phyloP scores from a whole-genome alignment of 1,139 yeast species.

The Taphrina communis region DNA sequence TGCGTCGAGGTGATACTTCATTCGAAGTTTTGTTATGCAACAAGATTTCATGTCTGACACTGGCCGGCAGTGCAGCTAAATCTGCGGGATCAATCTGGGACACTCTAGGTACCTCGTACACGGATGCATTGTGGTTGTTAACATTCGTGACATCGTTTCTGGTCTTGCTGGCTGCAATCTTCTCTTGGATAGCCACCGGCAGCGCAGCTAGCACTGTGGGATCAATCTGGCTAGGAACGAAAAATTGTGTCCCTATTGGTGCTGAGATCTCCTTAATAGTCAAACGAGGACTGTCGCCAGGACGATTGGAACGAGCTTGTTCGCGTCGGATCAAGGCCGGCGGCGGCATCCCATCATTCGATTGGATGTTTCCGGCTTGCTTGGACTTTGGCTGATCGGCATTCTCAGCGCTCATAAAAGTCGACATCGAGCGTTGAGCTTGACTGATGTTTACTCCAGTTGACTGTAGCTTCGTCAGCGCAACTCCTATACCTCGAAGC shows the following conservation, averaged over 20 bases:
- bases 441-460: neutral
- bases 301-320: neutral
- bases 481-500: constrained; percentile 78
- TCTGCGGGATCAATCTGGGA: constrained; percentile 50
- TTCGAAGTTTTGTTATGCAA: neutral
- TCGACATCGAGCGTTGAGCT: constrained; percentile 25
- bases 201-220: constrained; percentile 43
- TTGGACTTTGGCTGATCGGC: neutral
- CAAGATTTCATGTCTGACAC: constrained; percentile 47
- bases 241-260: constrained; percentile 20
- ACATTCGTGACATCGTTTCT: neutral
- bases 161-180: constrained; percentile 17
- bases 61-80: constrained; percentile 51
- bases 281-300: neutral
- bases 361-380: neutral
- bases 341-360: neutral
- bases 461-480: constrained; percentile 59
- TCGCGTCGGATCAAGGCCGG: neutral
- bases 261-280: neutral
- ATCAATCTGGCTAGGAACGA: constrained; percentile 42
- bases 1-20: constrained; percentile 27
- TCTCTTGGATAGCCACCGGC: constrained; percentile 42
- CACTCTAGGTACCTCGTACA: constrained; percentile 27
- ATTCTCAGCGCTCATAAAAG: neutral
- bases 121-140: neutral